Evolutionary conservation across 352 stramenopile species (phyloP).

Genomic region (Globisporangium orthogonon): DNA sequence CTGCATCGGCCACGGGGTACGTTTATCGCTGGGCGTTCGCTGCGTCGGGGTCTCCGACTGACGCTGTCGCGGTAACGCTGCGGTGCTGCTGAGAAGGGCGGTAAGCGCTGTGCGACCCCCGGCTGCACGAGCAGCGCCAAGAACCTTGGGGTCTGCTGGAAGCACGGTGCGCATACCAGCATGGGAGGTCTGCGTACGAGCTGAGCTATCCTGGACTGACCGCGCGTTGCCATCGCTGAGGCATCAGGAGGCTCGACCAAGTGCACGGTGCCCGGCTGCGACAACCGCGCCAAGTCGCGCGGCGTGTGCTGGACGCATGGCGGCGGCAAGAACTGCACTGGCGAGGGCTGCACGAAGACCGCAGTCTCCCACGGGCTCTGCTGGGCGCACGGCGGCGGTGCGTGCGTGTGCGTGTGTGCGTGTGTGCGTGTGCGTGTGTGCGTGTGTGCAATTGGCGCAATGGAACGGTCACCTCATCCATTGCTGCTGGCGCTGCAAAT

Average conservation of each 20-base stretch:
- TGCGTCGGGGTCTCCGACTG: neutral
- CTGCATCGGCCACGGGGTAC: conserved; percentile 64
- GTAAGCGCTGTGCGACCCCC: conserved; percentile 54
- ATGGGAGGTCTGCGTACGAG: neutral
- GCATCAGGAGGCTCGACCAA: conserved; percentile 55
- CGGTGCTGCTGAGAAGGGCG: conserved; percentile 26
- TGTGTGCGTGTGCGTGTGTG: too few species aligned
- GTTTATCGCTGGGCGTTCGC: conserved; percentile 5
- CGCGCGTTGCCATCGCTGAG: neutral
- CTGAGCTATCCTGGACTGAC: neutral
- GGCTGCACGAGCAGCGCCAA: conserved; percentile 72
- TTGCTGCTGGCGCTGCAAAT: too few species aligned
- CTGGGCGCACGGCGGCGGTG: conserved; percentile 77
- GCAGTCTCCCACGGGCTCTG: conserved; percentile 75
- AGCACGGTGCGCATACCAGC: conserved; percentile 36
- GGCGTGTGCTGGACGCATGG: conserved; percentile 79
- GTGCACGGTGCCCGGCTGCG: conserved; percentile 54
- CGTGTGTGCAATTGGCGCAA: too few species aligned
- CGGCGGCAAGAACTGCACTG: conserved; percentile 63
- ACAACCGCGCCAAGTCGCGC: conserved; percentile 71
- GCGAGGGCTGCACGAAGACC: conserved; percentile 56
- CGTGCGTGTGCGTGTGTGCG: neutral
- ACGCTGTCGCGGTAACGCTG: neutral
- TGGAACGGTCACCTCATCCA: too few species aligned
- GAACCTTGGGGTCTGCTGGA: conserved; percentile 71